These are phyloP conservation scores for Aspergillus caelatus DNA, from an alignment of 2,329 filamentous ascomycete genomes.

Conservation along the genomic window DNA sequence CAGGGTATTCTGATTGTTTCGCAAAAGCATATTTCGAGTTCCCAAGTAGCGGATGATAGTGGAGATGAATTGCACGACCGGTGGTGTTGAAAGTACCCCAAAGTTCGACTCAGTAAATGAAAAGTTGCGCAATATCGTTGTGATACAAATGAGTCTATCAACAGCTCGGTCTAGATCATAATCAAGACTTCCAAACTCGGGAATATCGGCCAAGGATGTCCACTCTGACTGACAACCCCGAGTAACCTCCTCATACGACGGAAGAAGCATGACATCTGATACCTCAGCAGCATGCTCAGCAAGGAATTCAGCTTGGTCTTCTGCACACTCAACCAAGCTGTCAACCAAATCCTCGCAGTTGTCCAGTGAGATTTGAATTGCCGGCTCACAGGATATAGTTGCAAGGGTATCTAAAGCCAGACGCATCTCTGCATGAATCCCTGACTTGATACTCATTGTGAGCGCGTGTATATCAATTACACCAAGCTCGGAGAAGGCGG, in stretches of 20 bases:
- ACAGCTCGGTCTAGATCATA: conserved; percentile 86
- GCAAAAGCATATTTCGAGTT: conserved; percentile 82
- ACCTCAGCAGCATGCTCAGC: conserved; percentile 82
- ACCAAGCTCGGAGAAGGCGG: conserved; percentile 75
- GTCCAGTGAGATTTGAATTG: conserved; percentile 68
- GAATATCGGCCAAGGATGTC: conserved; percentile 70
- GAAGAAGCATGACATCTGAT: conserved; percentile 81
- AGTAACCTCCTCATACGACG: conserved; percentile 83
- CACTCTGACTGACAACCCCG: conserved; percentile 77
- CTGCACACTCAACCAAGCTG: conserved; percentile 83
- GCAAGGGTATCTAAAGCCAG: conserved; percentile 83
- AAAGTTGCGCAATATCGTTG: conserved; percentile 87
- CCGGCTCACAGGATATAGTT: conserved; percentile 67
- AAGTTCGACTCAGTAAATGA: conserved; percentile 86
- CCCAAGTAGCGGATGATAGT: conserved; percentile 83
- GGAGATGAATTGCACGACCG: conserved; percentile 81
- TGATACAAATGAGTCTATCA: conserved; percentile 85
- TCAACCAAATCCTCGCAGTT: conserved; percentile 88
- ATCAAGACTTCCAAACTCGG: conserved; percentile 72
- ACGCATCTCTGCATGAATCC: conserved; percentile 86
- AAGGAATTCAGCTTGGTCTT: conserved; percentile 83
- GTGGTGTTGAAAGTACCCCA: conserved; percentile 69
- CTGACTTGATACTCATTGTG: conserved; percentile 85
- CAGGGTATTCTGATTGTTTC: conserved; percentile 79
- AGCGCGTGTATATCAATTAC: conserved; percentile 88